Evolutionary conservation across 1,284 basidiomycete genomes (phyloP).

Genomic region (Baeospora myosura): DNA sequence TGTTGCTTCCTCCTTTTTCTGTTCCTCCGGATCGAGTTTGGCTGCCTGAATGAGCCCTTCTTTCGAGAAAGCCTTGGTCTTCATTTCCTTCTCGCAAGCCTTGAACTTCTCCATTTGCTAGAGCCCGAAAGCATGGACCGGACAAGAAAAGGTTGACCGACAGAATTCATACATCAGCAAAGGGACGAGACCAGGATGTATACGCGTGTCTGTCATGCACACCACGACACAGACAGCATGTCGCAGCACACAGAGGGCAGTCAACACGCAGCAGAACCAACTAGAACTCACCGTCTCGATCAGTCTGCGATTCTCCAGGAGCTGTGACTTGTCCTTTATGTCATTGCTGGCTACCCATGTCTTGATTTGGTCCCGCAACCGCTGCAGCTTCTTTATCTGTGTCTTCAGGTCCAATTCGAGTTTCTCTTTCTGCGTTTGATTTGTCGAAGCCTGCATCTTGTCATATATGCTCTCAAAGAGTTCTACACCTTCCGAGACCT

Average conservation of each 20-base stretch:
- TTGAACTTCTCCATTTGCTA: constrained; percentile 99
- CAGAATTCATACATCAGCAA: no score
- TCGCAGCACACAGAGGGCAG: constrained; percentile 1
- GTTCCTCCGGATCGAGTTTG: constrained; percentile 93
- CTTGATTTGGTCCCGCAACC: constrained; percentile 98
- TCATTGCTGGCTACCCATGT: constrained; percentile 97
- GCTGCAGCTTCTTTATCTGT: constrained; percentile 98
- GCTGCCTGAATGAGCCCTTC: constrained; percentile 94
- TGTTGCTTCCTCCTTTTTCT: constrained; percentile 89
- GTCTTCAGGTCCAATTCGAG: constrained; percentile 92
- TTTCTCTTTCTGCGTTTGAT: constrained; percentile 96
- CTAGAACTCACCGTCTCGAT: constrained; percentile 89
- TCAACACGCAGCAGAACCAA: constrained; percentile 7
- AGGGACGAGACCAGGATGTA: constrained; percentile 1
- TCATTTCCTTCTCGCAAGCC: constrained; percentile 99
- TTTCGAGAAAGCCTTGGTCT: constrained; percentile 99
- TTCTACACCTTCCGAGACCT: constrained; percentile 90
- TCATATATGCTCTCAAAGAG: constrained; percentile 93
- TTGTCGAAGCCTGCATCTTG: constrained; percentile 91
- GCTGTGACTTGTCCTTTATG: constrained; percentile 96
- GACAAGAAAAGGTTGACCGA: neutral
- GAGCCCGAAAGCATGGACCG: constrained; percentile 14
- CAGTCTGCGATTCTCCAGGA: constrained; percentile 89
- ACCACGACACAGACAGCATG: constrained; percentile 9
- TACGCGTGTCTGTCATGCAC: constrained; percentile 14